Conservation (phyloP, 768 basidiomycete genomes). For the Tubosaeta sp. region DNA sequence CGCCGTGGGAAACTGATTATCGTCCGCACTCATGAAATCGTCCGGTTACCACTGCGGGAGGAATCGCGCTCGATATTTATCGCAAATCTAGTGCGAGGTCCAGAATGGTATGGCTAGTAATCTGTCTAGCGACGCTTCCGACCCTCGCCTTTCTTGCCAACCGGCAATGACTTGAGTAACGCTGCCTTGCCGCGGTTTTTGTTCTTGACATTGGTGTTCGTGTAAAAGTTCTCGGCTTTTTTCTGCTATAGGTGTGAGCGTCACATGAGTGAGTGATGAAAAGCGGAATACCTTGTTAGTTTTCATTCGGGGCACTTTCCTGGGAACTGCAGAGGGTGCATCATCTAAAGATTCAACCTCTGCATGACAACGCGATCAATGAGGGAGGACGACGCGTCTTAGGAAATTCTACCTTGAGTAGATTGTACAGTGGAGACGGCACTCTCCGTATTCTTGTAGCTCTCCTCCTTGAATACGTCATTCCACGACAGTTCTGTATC, state of each 20-base stretch:
- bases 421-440: conserved; percentile 7
- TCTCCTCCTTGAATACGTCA: conserved; percentile 72
- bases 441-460: conserved; percentile 21
- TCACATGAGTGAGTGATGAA: background rate
- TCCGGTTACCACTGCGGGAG: conserved; percentile 1
- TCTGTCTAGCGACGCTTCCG: conserved; percentile 33
- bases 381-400: conserved; percentile 1
- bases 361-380: conserved; percentile 13
- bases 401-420: conserved; percentile 17
- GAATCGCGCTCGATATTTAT: conserved; percentile 7
- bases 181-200: conserved; percentile 68
- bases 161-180: conserved; percentile 52
- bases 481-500: conserved; percentile 73
- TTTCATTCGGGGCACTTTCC: conserved; percentile 80
- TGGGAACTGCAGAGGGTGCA: conserved; percentile 30
- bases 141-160: conserved; percentile 45
- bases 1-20: conserved; percentile 37
- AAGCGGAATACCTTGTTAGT: conserved; percentile 73
- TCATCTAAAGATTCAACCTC: conserved; percentile 32
- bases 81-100: conserved; percentile 9
- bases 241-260: conserved; percentile 44
- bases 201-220: conserved; percentile 81
- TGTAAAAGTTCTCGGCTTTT: conserved; percentile 88
- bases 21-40: conserved; percentile 18
- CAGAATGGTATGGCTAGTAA: conserved; percentile 12